Conservation (phyloP, 2,329 filamentous ascomycete genomes). For the Alternaria incomplexa region DNA sequence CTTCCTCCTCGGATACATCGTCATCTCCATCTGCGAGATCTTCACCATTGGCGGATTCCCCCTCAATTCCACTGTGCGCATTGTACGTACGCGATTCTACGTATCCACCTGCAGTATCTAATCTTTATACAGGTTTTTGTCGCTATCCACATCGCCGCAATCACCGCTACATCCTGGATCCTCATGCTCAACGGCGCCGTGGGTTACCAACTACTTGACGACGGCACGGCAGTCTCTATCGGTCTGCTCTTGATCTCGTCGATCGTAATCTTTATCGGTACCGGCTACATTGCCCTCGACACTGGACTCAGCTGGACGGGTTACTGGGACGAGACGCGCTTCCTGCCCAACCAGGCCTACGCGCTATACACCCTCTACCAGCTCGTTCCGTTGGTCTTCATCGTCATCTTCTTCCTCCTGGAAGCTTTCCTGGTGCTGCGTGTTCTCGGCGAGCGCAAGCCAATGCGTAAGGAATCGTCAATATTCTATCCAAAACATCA, state of each 20-base stretch:
- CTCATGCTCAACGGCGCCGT: slow-evolving; percentile 90
- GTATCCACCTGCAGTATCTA: background rate
- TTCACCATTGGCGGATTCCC: slow-evolving; percentile 94
- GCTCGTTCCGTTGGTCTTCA: slow-evolving; percentile 83
- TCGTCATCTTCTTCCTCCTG: slow-evolving; percentile 84
- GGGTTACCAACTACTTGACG: slow-evolving; percentile 91
- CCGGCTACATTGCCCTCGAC: slow-evolving; percentile 93
- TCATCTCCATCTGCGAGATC: slow-evolving; percentile 93
- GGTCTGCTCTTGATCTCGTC: slow-evolving; percentile 76
- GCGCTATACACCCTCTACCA: slow-evolving; percentile 95
- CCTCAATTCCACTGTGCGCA: slow-evolving; percentile 70
- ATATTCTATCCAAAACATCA: background rate
- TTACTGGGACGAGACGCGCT: slow-evolving; percentile 67
- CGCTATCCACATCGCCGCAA: slow-evolving; percentile 87
- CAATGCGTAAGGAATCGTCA: slow-evolving; percentile 72
- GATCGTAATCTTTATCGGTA: slow-evolving; percentile 78
- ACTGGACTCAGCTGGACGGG: slow-evolving; percentile 86
- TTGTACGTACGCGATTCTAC: slow-evolving; percentile 60
- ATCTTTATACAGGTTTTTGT: slow-evolving; percentile 72
- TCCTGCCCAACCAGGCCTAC: slow-evolving; percentile 69
- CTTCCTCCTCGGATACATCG: slow-evolving; percentile 83
- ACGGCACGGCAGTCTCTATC: slow-evolving; percentile 85
- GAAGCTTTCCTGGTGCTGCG: slow-evolving; percentile 83
- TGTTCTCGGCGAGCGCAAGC: slow-evolving; percentile 84
- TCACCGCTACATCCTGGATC: slow-evolving; percentile 87